Base-by-base conservation (phyloP, 2,329 filamentous ascomycete genomes). In the Cadophora gregata region DNA sequence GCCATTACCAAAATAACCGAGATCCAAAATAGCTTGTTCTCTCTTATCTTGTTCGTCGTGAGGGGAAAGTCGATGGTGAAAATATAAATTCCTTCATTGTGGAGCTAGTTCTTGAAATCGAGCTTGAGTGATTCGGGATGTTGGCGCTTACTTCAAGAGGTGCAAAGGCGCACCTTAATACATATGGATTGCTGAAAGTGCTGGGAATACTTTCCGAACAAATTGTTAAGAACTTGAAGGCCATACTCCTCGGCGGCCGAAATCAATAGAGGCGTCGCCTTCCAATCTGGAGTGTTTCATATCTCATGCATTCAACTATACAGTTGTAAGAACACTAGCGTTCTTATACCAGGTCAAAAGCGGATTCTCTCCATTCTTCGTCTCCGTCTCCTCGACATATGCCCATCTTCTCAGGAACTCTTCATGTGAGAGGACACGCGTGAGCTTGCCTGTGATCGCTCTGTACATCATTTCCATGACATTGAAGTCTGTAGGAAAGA, bases 401-500 rank as follows among this genome's bases (percentile, higher is more conserved):
- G 95, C 93, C 93, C 96, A 97, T 64, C 91, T 86, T 62, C 85
- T 85, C 85, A 99, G 89, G 77, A 98, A 99, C 71, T 96, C 92
- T 77, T 95, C 93, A 75, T 99, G 96, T 45, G 90, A 88, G 77
- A 90, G 86, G 61, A 97, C 92, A 61, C 91, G 87, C 2, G 94
- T 97, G 74, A 98, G 83, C 77, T 96, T 96, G 36, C 95, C 95
- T 0, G 96, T 99, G 74, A 98, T 88, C 68, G 93, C 93, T 64
- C 93, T 90, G 81, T 99, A 99, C 73, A 98, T 88, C 74, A 93
- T 89, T 79, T 98, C 93, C 80, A 96, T 90, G 72, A 97, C 90
- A 69, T 87, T 85, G 77, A 99, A 99, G 79, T 99, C 91, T 12
- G 96, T 99, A 0, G 96, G 96, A 81, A 99, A 99, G 77, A 99